Conservation (phyloP, 2,329 filamentous ascomycete genomes). For the Aplosporella prunicola region DNA sequence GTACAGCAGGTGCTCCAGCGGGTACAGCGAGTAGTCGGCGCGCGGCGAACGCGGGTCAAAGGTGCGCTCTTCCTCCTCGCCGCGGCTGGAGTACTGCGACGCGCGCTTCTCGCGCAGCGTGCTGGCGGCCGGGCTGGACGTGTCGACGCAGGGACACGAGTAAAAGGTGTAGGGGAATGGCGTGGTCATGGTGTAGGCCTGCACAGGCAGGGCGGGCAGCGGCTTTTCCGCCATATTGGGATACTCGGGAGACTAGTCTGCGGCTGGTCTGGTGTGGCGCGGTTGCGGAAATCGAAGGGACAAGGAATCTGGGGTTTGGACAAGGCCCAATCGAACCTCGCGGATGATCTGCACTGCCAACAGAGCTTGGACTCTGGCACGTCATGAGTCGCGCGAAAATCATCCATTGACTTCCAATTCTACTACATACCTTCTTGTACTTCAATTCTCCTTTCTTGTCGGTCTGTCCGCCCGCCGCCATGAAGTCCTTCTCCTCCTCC, state of each 20-base stretch:
- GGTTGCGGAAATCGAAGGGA: too few relatives aligned
- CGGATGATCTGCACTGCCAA: too few relatives aligned
- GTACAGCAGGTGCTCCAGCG: slow-evolving; percentile 86
- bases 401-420: not conserved
- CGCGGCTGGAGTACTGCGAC: slow-evolving; percentile 25
- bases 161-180: slow-evolving; percentile 56
- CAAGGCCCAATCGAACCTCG: too few relatives aligned
- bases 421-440: slow-evolving; percentile 5
- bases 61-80: slow-evolving; percentile 60
- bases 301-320: too few relatives aligned
- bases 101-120: slow-evolving; percentile 22
- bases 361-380: slow-evolving; percentile 10
- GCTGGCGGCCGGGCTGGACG: slow-evolving; percentile 20
- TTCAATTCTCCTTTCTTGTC: too few relatives aligned
- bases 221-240: too few relatives aligned
- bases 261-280: too few relatives aligned
- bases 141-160: slow-evolving; percentile 52
- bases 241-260: too few relatives aligned
- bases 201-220: too few relatives aligned
- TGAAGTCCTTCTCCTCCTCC: too few relatives aligned
- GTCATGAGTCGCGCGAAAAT: slow-evolving; percentile 5
- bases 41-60: slow-evolving; percentile 81
- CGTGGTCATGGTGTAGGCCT: slow-evolving; percentile 43
- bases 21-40: slow-evolving; percentile 85
- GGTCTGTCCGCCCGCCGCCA: too few relatives aligned